phyloP scores from a whole-genome alignment of 495 filamentous ascomycete genomes.

The Geopyxis carbonaria region DNA sequence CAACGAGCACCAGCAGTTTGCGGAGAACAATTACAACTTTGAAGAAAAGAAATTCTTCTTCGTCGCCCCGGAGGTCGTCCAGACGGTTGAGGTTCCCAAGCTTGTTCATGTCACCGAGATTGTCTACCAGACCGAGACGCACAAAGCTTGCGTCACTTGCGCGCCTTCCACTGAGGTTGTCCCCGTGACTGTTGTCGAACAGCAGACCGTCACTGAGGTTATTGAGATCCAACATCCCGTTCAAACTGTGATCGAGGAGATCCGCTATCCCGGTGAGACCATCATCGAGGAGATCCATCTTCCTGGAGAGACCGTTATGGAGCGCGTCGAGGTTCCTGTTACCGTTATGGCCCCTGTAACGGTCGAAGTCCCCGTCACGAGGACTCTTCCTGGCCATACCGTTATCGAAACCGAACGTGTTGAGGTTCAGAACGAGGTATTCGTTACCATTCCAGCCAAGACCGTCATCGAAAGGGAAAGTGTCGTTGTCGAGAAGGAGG shows the following conservation, averaged over 20 bases:
- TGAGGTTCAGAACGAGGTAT: background rate
- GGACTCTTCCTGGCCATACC: slow-evolving; percentile 16
- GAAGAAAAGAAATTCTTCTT: slow-evolving; percentile 25
- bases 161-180: slow-evolving; percentile 8
- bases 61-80: slow-evolving; percentile 8
- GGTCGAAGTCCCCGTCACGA: too few species aligned
- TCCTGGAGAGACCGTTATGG: slow-evolving; percentile 13
- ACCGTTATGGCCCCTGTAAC: background rate
- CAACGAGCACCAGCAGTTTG: slow-evolving; percentile 8
- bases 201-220: slow-evolving; percentile 7
- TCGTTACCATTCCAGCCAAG: slow-evolving; percentile 3
- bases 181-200: slow-evolving; percentile 2
- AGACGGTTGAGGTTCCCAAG: slow-evolving; percentile 6
- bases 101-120: slow-evolving; percentile 1
- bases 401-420: slow-evolving; percentile 12
- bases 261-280: slow-evolving; percentile 18
- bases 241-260: slow-evolving; percentile 17
- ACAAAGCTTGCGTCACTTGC: slow-evolving; percentile 1
- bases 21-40: slow-evolving; percentile 7
- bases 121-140: background rate
- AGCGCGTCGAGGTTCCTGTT: background rate
- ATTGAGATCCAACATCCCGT: slow-evolving; percentile 10
- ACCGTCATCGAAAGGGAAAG: background rate
- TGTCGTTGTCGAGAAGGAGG: slow-evolving; percentile 8
- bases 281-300: slow-evolving; percentile 15